Base-by-base conservation (phyloP, 2,329 filamentous ascomycete species). In the Drechslerella coelobrocha region DNA sequence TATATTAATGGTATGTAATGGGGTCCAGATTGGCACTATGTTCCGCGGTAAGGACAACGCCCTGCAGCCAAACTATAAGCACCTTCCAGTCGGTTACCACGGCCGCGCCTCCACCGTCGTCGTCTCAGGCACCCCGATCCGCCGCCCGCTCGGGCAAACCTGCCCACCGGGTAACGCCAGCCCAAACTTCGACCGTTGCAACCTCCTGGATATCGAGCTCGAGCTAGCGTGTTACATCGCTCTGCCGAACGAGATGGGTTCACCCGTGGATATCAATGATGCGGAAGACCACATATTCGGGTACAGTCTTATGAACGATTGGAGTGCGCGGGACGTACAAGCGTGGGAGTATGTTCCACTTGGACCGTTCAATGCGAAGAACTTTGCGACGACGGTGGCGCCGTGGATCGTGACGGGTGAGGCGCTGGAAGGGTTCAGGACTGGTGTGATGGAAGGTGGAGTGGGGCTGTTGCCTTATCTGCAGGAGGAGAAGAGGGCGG, bases 291-390 rank as follows among this genome's bases (percentile, higher is more conserved):
- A 87, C 75, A 83, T 95, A 26, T 94, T 94, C 76, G 91, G 91
- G 12, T 83, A 91, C 24, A 90, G 94, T 0, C 79, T 95, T 63
- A 84, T 95, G 82, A 95, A 95, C 75, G 91, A 95, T 79, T 95
- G 91, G 91, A 63, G 55, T 57, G 90, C 90, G 2, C 82, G 90
- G 73, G 90, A 94, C 75, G 88, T 94, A 53, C 91, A 95, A 77
- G 84, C 84, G 0, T 94, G 89, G 89, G 91, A 95, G 78, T 92
- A 92, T 74, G 84, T 92, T 7, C 91, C 91, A 0, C 80, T 93
- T 6, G 91, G 91, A 0, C 90, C 90, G 0, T 93, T 94, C 80
- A 92, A 90, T 72, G 83, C 86, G 23, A 94, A 95, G 83, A 93
- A 92, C 78, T 93, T 94, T 76, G 88, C 84, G 2, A 90, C 89